Evolutionary conservation across 2,329 filamentous ascomycete species (phyloP), one percentile per base, ranked within the genome.

Genomic region (Microcyclosporella mali): DNA sequence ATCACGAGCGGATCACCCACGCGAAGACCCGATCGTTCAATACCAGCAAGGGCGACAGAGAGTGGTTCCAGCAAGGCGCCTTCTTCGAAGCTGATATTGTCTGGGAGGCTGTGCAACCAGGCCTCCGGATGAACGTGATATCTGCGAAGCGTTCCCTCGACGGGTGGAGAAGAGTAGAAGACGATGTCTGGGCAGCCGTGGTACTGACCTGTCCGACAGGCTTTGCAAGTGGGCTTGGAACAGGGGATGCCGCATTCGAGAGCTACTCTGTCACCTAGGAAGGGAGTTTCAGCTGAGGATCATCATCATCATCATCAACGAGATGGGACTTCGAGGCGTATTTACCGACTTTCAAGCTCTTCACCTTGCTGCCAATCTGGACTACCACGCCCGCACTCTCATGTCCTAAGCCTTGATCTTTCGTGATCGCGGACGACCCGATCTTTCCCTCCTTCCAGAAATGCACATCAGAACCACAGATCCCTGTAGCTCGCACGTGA

Each of bases 61-160:
- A 74, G 56, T 6, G 73, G 72, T 57, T 75, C 73, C 8, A 74
- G 63, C 4, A 75, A 58, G 0, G 66, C 66, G 0, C 67, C 70
- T 40, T 73, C 70, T 25, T 67, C 58, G 30, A 68, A 64, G 4
- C 54, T 59, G 10, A 72, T 52, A 1, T 46, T 53, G n/a, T 57
- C 57, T 0, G 69, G 69, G 1, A 73, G 48, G 25, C 57, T 62
- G 34, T 62, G 59, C 16, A 60, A 44, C 53, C 56, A 60, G 2
- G 53, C 52, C 37, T 51, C 59, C 2, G 58, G 53, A 43, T 63
- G 60, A 25, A 47, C 56, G 33, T 59, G 57, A 33, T 61, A 60
- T 19, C 59, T 45, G 12, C 58, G 52, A 11, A 62, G 44, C 2
- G 58, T 61, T 8, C 60, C 60, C 33, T 59, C 29, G 12, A 58